A percentile compares a stretch with the other conserved stretches of the same genome.
Conservation (phyloP, 164 flowering plant species). For the Litsea cubeba region DNA sequence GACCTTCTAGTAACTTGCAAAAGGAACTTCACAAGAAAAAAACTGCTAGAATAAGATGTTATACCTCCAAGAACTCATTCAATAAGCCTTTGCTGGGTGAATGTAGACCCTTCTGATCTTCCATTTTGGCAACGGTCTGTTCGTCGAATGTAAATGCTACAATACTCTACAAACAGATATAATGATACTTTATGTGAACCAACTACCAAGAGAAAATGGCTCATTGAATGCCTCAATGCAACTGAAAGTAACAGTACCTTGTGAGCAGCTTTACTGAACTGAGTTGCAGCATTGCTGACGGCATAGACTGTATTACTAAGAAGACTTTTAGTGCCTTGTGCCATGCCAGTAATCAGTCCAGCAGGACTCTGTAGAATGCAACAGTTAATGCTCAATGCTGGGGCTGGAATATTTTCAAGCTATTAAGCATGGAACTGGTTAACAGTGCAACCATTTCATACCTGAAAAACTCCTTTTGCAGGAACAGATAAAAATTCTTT, state of each 20-base stretch:
- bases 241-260: constrained; percentile 46
- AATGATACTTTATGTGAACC: not conserved
- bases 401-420: not conserved
- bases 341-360: constrained; percentile 77
- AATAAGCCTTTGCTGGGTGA: constrained; percentile 76
- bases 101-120: constrained; percentile 52
- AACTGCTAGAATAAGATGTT: not conserved
- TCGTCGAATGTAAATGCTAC: constrained; percentile 91
- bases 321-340: constrained; percentile 88
- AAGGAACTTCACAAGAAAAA: not conserved
- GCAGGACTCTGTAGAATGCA: constrained; percentile 63
- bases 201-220: not conserved
- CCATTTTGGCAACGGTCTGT: constrained; percentile 47
- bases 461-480: constrained; percentile 62
- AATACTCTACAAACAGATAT: constrained; percentile 58
- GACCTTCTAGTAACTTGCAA: too few relatives aligned
- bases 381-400: constrained; percentile 6
- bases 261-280: constrained; percentile 90
- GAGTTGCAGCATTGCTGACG: constrained; percentile 92
- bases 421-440: not conserved
- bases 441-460: constrained; percentile 15
- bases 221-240: not conserved
- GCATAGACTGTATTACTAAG: constrained; percentile 87
- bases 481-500: constrained; percentile 91
- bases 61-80: constrained; percentile 89